These are phyloP conservation scores for Chondrus crispus DNA, from an alignment of 23 red algal species.

Conservation along the genomic window DNA sequence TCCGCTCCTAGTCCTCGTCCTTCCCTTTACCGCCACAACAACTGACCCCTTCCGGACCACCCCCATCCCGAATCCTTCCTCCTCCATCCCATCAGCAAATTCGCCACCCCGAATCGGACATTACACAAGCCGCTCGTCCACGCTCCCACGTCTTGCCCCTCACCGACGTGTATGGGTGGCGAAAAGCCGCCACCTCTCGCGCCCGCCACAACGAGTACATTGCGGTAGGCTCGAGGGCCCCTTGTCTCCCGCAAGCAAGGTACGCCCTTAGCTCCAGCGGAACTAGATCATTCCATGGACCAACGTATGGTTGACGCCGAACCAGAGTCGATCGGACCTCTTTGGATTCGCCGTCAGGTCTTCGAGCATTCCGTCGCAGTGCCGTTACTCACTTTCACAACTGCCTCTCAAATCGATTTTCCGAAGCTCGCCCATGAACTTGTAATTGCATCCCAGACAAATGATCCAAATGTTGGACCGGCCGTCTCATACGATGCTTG, in stretches of 20 bases:
- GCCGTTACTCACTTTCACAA: slow-evolving; percentile 39
- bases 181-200: background rate
- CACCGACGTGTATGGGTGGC: background rate
- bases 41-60: too few species aligned
- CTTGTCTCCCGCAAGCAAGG: background rate
- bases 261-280: background rate
- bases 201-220: background rate
- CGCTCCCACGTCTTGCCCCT: background rate
- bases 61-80: too few species aligned
- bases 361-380: slow-evolving; percentile 70
- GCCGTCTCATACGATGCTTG: slow-evolving; percentile 68
- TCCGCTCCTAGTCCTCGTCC: too few species aligned
- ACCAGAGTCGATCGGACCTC: slow-evolving; percentile 49
- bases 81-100: too few species aligned
- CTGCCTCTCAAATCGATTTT: slow-evolving; percentile 65
- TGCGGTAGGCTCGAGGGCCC: background rate
- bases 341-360: slow-evolving; percentile 76
- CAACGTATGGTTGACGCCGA: slow-evolving; percentile 58
- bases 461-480: background rate
- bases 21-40: too few species aligned
- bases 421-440: slow-evolving; percentile 39
- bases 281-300: slow-evolving; percentile 28
- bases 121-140: too few species aligned
- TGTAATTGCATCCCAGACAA: slow-evolving; percentile 7
- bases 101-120: too few species aligned